phyloP scores from a whole-genome alignment of 2,329 filamentous ascomycete genomes.

The Magnaporthiopsis incrustans region DNA sequence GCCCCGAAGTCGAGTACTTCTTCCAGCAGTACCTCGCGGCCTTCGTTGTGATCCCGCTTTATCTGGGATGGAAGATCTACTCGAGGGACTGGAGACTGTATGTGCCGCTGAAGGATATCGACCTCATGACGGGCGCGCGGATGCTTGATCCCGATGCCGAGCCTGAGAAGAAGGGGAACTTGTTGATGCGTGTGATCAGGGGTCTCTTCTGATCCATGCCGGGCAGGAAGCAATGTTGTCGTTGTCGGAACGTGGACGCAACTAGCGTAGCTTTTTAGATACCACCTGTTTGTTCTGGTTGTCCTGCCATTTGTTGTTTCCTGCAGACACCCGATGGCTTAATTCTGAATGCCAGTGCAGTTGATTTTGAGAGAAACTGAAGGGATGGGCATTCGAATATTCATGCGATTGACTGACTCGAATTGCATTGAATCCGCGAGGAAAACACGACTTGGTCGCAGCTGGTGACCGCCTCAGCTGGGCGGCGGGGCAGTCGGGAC shows the following conservation, averaged over 20 bases:
- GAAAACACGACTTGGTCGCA: no score
- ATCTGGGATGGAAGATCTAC: conserved; percentile 58
- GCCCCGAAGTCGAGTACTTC: conserved; percentile 38
- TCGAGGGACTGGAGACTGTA: conserved; percentile 46
- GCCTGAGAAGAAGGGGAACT: conserved; percentile 24
- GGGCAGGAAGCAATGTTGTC: no score
- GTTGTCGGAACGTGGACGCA: neutral
- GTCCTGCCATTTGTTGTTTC: no score
- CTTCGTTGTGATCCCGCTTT: conserved; percentile 48
- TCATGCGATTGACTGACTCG: no score
- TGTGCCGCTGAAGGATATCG: conserved; percentile 49
- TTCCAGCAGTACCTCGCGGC: conserved; percentile 52
- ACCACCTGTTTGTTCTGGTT: no score
- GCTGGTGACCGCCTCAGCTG: no score
- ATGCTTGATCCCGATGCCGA: conserved; percentile 42
- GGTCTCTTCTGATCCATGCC: conserved; percentile 23
- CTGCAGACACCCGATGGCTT: no score
- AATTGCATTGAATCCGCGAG: no score
- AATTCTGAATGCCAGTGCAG: no score
- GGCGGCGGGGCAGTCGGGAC: neutral
- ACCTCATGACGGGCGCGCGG: conserved; percentile 51
- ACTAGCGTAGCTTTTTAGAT: no score
- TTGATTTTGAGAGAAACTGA: no score
- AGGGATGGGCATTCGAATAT: no score
- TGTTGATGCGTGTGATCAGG: conserved; percentile 24